These are phyloP conservation scores for Ustilago hordei DNA, from an alignment of 1,284 basidiomycete genomes.

Conservation along the genomic window DNA sequence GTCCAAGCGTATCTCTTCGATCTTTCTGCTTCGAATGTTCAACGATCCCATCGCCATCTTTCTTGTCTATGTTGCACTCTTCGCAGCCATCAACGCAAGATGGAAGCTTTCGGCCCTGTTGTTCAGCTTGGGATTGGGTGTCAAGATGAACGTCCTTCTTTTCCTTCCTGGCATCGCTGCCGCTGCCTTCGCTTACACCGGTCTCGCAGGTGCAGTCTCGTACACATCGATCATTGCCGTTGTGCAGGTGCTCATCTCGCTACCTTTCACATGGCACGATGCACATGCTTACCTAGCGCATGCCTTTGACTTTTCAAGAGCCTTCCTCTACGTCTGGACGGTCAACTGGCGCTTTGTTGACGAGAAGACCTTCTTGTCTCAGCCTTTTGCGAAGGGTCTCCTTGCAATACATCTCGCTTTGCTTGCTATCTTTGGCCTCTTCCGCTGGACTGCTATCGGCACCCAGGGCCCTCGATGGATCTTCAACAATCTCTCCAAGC, in stretches of 20 bases:
- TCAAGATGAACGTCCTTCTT: conserved; percentile 97
- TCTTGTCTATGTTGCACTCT: conserved; percentile 71
- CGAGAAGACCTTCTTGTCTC: conserved; percentile 80
- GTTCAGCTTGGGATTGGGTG: conserved; percentile 84
- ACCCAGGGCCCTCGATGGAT: conserved; percentile 76
- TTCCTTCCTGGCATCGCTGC: conserved; percentile 84
- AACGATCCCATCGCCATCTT: conserved; percentile 91
- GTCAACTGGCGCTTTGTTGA: conserved; percentile 94
- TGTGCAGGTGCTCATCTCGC: conserved; percentile 77
- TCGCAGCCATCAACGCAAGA: conserved; percentile 74
- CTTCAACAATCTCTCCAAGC: conserved; percentile 15
- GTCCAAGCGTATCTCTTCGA: conserved; percentile 93
- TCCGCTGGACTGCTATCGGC: conserved; percentile 77
- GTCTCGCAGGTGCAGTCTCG: conserved; percentile 71
- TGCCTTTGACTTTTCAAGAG: conserved; percentile 88
- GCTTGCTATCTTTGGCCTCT: conserved; percentile 78
- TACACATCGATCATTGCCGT: conserved; percentile 21
- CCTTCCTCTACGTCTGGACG: conserved; percentile 96
- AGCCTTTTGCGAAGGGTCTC: conserved; percentile 76
- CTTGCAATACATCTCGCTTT: conserved; percentile 77
- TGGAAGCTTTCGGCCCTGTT: conserved; percentile 78
- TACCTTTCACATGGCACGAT: conserved; percentile 79
- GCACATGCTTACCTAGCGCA: conserved; percentile 77
- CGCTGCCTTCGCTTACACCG: conserved; percentile 74
- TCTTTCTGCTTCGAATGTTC: conserved; percentile 91